Base-by-base conservation (phyloP, 1,284 basidiomycete genomes). In the Cutaneotrichosporon sp. region DNA sequence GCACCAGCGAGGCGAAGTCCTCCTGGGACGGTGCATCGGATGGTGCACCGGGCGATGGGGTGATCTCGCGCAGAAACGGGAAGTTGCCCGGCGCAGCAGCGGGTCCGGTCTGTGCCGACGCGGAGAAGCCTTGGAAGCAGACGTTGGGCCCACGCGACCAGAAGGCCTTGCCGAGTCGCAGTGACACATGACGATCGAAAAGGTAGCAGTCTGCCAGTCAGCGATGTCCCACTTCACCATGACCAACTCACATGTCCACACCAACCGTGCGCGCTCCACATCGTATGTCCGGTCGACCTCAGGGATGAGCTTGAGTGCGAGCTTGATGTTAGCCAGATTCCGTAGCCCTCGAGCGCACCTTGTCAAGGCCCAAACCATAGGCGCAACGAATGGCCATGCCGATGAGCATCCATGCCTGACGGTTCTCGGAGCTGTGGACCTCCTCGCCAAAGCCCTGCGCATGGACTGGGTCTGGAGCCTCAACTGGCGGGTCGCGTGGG, bases 141-240 rank as follows among this genome's bases (percentile, higher is more conserved):
- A 80, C 67, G 14, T 71, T 70, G 0, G 78, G 76, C 2, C 79
- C 78, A 49, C 79, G 70, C 4, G 77, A 77, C 79, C 79, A 80
- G 64, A 80, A 80, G 1, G 77, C 79, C 38, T 76, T 73, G 14
- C 79, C 79, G 13, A 79, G 69, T 0, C 78, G 73, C 3, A 79
- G 67, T 0, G 76, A 78, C 22, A 79, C 69, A 52, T 72, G 47
- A 16, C 42, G 33, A 45, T 42, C 27, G 53, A 55, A 56, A 11
- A 55, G n/a, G 36, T 50, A 49, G 27, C 49, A 58, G 25, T 53
- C 38, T 47, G 34, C 13, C n/a, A 7, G 55, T 57, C 22, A 57
- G 24, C 36, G 2, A 13, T 20, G 11, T 22, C 14, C 18, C 27
- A 10, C 43, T 38, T 16, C 14, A 34, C 31, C 20, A 18, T n/a